Percentiles rank a stretch among this genome's conserved stretches.
Evolutionary conservation across 805 yeast species (phyloP).

Genomic region (Saccharomyces jurei): DNA sequence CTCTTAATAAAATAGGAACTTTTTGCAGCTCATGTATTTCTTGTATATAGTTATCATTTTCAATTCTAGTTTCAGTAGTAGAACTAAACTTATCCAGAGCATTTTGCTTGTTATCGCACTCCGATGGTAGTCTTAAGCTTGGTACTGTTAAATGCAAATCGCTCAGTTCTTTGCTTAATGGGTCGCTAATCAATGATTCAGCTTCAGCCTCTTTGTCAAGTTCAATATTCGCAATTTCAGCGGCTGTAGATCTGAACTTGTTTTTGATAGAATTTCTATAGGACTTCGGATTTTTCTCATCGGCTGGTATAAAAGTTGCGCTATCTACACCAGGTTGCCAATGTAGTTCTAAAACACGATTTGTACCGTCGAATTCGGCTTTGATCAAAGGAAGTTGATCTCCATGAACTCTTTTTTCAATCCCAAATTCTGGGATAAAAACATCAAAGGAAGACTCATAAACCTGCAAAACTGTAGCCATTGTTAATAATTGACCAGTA

Average conservation of each 20-base stretch:
- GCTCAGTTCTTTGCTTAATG: slow-evolving; percentile 41
- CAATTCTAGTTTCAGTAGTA: slow-evolving; percentile 49
- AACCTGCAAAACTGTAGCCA: slow-evolving; percentile 85
- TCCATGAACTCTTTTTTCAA: slow-evolving; percentile 93
- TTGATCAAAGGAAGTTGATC: slow-evolving; percentile 88
- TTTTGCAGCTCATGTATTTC: slow-evolving; percentile 69
- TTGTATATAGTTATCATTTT: slow-evolving; percentile 61
- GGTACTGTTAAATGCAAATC: slow-evolving; percentile 47
- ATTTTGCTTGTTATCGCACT: slow-evolving; percentile 20
- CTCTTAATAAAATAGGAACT: slow-evolving; percentile 78
- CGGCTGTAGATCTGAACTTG: slow-evolving; percentile 63
- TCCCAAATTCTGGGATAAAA: slow-evolving; percentile 84
- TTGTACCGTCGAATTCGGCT: slow-evolving; percentile 77
- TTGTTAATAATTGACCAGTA: slow-evolving; percentile 74
- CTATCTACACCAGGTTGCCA: slow-evolving; percentile 94
- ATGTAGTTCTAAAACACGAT: slow-evolving; percentile 65
- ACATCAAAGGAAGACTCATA: slow-evolving; percentile 96
- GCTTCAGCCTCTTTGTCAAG: slow-evolving; percentile 24
- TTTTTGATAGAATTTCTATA: slow-evolving; percentile 73
- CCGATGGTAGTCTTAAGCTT: slow-evolving; percentile 26
- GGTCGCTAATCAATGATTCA: slow-evolving; percentile 31
- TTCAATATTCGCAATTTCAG: slow-evolving; percentile 55
- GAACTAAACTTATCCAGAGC: slow-evolving; percentile 48
- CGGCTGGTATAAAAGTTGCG: slow-evolving; percentile 86
- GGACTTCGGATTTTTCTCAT: slow-evolving; percentile 70